Base-by-base conservation (phyloP, 768 basidiomycete genomes). In the Asterophora parasitica region DNA sequence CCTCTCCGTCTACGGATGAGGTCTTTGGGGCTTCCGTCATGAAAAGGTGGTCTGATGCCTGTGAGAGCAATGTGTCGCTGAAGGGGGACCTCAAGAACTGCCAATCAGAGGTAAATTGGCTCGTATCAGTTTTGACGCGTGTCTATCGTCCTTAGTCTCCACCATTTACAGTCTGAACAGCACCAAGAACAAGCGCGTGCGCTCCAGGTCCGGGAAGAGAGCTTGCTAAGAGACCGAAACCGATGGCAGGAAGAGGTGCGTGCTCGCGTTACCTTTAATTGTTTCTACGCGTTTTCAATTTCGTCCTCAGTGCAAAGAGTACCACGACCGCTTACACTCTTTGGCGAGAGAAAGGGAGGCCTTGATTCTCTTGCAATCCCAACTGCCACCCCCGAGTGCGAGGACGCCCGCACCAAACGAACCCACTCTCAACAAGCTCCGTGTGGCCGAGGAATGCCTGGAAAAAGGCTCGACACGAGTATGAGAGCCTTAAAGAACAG, bases 11-110 rank as follows among this genome's bases (percentile, higher is more conserved):
- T 43, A 67, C 65, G 63, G 67, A 69, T 49, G 67, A 56, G 26
- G 62, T 61, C 0, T 70, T 68, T 45, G 68, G 63, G 61, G 50
- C 63, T 27, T 62, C 62, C 31, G 60, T 68, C 28, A 50, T 68
- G 43, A 66, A 66, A 56, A 64, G 62, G 48, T 69, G 66, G 66
- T 68, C 67, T n/a, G 64, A 68, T 27, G 65, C 70, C 9, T 66
- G 63, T 36, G 61, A 65, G 41, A 61, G 54, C 20, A 61, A 64
- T 16, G 61, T 66, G 41, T 52, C 51, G 33, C 59, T 73, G 48
- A 65, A 63, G 54, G 58, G 60, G 19, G 66, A 70, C 45, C 59
- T 71, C 10, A 57, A 58, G 31, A 58, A 58, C 28, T 59, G 58
- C 12, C 53, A 49, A 7, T 19, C n/a, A n/a, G 51, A 52, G 47